Percentiles rank a stretch among this genome's conserved stretches.
Conservation (phyloP, 176 grass and related monocot species). For the Olyra latifolia region DNA sequence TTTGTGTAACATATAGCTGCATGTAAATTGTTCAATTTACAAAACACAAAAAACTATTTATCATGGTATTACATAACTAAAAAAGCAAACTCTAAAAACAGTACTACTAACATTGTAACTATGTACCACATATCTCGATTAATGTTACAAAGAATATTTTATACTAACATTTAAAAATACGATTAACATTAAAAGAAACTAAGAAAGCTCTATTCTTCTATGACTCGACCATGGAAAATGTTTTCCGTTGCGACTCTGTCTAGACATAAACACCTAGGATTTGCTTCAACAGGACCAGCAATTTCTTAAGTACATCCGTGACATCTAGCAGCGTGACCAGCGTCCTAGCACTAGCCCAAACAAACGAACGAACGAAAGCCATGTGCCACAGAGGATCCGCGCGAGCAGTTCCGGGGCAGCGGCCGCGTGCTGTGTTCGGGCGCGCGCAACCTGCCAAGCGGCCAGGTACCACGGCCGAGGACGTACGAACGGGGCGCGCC, state of each 20-base stretch:
- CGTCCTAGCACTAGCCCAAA: background rate
- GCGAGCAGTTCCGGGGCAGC: background rate
- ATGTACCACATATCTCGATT: background rate
- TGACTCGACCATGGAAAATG: background rate
- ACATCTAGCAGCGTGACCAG: background rate
- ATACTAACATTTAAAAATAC: background rate
- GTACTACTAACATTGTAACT: background rate
- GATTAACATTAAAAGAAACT: background rate
- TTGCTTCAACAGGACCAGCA: background rate
- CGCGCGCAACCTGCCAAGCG: constrained; percentile 3
- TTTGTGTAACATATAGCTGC: background rate
- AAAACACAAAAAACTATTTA: background rate
- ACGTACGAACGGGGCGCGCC: constrained; percentile 25
- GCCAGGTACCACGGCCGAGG: constrained; percentile 66
- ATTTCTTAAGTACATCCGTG: background rate
- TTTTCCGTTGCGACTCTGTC: background rate
- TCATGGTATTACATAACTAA: background rate
- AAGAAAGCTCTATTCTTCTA: background rate
- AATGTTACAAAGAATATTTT: background rate
- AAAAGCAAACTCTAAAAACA: background rate
- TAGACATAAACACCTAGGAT: background rate
- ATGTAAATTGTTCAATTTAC: background rate
- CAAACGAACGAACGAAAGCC: background rate
- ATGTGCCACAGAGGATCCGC: constrained; percentile 27
- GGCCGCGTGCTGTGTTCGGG: constrained; percentile 12